These are phyloP conservation scores for Irpex lacteus DNA, from an alignment of 1,284 basidiomycete species.

Conservation along the genomic window DNA sequence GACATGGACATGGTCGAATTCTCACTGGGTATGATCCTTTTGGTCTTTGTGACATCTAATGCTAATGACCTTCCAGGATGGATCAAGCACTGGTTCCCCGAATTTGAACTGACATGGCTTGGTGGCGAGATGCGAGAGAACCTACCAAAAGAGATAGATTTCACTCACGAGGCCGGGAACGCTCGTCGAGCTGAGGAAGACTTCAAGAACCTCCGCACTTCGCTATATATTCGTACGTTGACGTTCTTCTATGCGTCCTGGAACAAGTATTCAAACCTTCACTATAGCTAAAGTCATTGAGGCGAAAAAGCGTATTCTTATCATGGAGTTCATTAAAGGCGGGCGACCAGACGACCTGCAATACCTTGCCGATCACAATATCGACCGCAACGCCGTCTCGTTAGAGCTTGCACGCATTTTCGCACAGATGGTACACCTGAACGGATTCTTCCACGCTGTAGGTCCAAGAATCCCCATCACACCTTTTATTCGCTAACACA, in stretches of 20 bases:
- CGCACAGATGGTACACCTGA: conserved; percentile 94
- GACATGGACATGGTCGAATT: conserved; percentile 88
- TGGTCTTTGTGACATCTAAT: neutral
- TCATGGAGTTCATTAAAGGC: conserved; percentile 94
- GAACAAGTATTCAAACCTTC: neutral
- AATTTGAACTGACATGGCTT: conserved; percentile 95
- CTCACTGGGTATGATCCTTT: conserved; percentile 49
- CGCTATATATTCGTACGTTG: conserved; percentile 75
- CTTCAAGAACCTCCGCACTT: conserved; percentile 74
- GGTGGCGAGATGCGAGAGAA: conserved; percentile 92
- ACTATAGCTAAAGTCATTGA: conserved; percentile 66
- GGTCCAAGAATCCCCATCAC: conserved; percentile 23
- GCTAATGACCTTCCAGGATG: conserved; percentile 45
- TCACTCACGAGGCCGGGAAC: conserved; percentile 88
- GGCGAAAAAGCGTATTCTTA: conserved; percentile 83
- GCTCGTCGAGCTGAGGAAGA: conserved; percentile 71
- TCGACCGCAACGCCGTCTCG: conserved; percentile 93
- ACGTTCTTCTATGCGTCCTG: too few species aligned
- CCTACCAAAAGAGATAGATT: conserved; percentile 95
- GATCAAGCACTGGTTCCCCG: conserved; percentile 86
- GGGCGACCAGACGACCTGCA: conserved; percentile 87
- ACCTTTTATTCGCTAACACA: conserved; percentile 3
- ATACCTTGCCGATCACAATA: conserved; percentile 81
- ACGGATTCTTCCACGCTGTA: conserved; percentile 89
- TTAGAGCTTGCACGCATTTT: conserved; percentile 90